Evolutionary conservation across 768 basidiomycete species (phyloP).

Genomic region (Cystofilobasidium ferigula): DNA sequence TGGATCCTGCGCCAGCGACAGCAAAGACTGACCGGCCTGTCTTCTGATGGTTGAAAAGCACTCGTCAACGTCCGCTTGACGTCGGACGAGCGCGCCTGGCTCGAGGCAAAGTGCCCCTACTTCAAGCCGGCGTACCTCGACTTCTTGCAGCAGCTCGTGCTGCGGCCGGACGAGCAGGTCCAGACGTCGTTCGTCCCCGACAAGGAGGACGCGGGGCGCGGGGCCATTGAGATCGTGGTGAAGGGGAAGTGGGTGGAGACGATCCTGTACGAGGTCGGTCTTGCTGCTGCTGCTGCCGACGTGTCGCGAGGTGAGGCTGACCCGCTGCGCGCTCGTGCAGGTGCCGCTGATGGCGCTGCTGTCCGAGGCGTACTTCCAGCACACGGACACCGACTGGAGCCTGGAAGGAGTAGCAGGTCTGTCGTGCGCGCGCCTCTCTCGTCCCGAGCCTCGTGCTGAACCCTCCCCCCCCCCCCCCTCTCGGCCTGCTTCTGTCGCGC

Average conservation of each 20-base stretch:
- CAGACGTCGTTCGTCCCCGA: slow-evolving; percentile 54
- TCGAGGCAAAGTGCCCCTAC: slow-evolving; percentile 59
- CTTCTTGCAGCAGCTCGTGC: slow-evolving; percentile 46
- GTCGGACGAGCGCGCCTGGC: slow-evolving; percentile 54
- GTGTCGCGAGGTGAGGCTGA: background rate
- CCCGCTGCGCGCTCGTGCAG: background rate
- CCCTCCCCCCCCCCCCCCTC: background rate
- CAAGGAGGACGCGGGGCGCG: slow-evolving; percentile 30
- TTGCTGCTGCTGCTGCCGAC: background rate
- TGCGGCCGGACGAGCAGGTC: slow-evolving; percentile 49
- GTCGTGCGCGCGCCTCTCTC: slow-evolving; percentile 5
- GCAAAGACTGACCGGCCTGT: no score
- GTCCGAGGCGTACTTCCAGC: slow-evolving; percentile 76
- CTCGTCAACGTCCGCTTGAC: slow-evolving; percentile 57
- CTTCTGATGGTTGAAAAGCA: no score
- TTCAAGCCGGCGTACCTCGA: slow-evolving; percentile 61
- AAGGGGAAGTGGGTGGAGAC: slow-evolving; percentile 66
- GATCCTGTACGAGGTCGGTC: slow-evolving; percentile 72
- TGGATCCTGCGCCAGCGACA: no score
- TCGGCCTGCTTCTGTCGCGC: background rate
- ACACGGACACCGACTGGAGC: slow-evolving; percentile 67
- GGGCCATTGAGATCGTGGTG: slow-evolving; percentile 61
- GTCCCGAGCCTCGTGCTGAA: background rate
- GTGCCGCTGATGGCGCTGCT: slow-evolving; percentile 37
- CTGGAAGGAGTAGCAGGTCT: slow-evolving; percentile 70